Evolutionary conservation across 805 yeast species (phyloP), one percentile per base, ranked within the genome.

Genomic region (Kuraishia ogatae): DNA sequence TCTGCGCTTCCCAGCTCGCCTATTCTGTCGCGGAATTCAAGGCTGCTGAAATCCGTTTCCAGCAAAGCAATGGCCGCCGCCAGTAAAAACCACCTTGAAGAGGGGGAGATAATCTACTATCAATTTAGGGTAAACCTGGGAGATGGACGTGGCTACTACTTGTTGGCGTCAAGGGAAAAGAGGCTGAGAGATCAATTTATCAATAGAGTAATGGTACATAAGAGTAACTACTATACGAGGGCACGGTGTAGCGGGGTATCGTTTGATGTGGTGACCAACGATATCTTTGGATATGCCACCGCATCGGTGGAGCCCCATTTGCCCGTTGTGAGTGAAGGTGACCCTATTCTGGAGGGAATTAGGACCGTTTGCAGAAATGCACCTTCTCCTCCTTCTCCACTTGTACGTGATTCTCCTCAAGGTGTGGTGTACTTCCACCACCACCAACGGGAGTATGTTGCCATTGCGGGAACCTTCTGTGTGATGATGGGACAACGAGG

Each of bases 391-490:
- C 17, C n/a, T n/a, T n/a, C 20, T n/a, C 26, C 53, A 4, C 19
- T 22, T 19, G 39, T 50, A n/a, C 66, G 68, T 59, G 66, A 78
- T 63, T 63, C 65, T 23, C 67, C 79, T 1, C 67, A 73, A 35
- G 77, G 83, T 54, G 70, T 80, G 2, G 70, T 75, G 1, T 63
- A 74, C 23, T 79, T 88, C 57, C 65, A 62, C 15, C 76, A 72
- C 60, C 74, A 76, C 28, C 77, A 75, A 2, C 72, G 73, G 22
- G 69, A 63, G 11, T 84, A 77, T 57, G 66, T 75, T 48, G 66
- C 87, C 1, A 64, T 85, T 21, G 96, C 94, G 1, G 72, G 87
- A 2, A 76, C 76, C 1, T 69, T 74, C 53, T 96, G 97, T 0
- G 68, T 90, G 1, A 86, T 78, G 60, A 67, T 87, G 58, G 73